These are phyloP conservation scores for Fusarium udum DNA, from an alignment of 2,329 filamentous ascomycete species.

Conservation along the genomic window DNA sequence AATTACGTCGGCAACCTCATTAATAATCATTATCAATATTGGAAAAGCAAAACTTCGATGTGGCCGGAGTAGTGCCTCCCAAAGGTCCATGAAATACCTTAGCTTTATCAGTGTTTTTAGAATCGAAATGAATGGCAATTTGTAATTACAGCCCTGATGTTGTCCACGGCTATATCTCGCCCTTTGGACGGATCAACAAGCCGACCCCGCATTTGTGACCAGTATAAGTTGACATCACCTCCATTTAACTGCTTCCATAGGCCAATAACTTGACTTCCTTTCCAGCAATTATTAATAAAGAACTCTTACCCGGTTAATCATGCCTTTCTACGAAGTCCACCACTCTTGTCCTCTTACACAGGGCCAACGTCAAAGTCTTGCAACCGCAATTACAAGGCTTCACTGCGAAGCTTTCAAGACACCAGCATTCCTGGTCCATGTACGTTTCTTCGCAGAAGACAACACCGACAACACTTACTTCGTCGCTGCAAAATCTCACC, in stretches of 20 bases:
- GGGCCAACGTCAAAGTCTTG: constrained; percentile 15
- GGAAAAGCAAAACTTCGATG: rapidly evolving
- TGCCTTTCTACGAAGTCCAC: constrained; percentile 34
- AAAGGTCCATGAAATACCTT: background rate
- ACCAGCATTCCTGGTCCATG: constrained; percentile 29
- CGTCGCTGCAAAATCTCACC: constrained; percentile 13
- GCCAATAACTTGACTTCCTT: background rate
- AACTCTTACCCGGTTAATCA: background rate
- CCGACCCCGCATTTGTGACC: constrained; percentile 4
- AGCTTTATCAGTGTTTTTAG: background rate
- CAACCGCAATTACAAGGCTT: constrained; percentile 16
- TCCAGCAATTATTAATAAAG: background rate
- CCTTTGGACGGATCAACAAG: background rate
- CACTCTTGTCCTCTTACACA: constrained; percentile 21
- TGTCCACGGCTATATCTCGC: background rate
- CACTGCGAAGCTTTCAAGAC: constrained; percentile 31
- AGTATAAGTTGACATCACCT: background rate
- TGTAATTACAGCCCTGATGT: background rate
- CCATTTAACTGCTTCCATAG: background rate
- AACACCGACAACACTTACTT: constrained; percentile 16
- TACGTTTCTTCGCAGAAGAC: constrained; percentile 17
- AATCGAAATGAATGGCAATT: background rate
- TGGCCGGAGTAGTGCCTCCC: background rate
- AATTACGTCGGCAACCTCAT: background rate
- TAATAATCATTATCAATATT: background rate